These are phyloP conservation scores for Cryptosporidium viatorum DNA, from an alignment of 169 alveolate genomes.

Conservation along the genomic window DNA sequence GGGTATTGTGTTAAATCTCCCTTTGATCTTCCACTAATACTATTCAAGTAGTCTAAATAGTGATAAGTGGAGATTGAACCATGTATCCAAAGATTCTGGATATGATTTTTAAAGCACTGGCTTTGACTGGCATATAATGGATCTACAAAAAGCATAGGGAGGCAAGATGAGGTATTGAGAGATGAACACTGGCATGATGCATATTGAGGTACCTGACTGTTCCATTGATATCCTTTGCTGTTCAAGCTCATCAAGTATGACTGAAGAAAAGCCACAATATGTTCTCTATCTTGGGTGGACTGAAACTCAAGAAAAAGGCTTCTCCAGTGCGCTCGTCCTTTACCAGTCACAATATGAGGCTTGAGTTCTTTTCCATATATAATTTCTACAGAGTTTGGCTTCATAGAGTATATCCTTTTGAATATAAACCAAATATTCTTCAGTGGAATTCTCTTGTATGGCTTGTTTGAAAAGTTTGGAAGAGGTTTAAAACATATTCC, in stretches of 20 bases:
- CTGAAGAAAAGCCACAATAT: conserved; percentile 80
- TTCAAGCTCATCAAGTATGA: conserved; percentile 78
- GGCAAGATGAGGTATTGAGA: conserved; percentile 26
- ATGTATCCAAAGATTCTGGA: conserved; percentile 88
- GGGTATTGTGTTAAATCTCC: conserved; percentile 97
- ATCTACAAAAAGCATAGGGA: conserved; percentile 61
- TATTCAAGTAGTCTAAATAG: conserved; percentile 92
- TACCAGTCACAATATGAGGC: not conserved
- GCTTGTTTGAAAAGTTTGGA: conserved; percentile 86
- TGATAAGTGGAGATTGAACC: conserved; percentile 94
- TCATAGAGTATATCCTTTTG: conserved; percentile 83
- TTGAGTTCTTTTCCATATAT: conserved; percentile 82
- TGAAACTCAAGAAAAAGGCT: conserved; percentile 85
- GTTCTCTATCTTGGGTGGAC: conserved; percentile 81
- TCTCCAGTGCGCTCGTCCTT: conserved; percentile 77
- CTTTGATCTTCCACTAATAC: conserved; percentile 92
- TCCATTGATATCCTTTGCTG: conserved; percentile 10
- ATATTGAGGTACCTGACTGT: not conserved
- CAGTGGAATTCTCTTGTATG: conserved; percentile 81
- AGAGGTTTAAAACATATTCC: conserved; percentile 84
- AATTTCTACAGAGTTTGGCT: conserved; percentile 85
- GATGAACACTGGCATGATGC: conserved; percentile 48
- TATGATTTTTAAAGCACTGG: conserved; percentile 78
- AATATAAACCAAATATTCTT: conserved; percentile 82
- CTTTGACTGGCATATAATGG: conserved; percentile 72